Conservation (phyloP, 2,329 filamentous ascomycete genomes). For the Neofusicoccum parvum region DNA sequence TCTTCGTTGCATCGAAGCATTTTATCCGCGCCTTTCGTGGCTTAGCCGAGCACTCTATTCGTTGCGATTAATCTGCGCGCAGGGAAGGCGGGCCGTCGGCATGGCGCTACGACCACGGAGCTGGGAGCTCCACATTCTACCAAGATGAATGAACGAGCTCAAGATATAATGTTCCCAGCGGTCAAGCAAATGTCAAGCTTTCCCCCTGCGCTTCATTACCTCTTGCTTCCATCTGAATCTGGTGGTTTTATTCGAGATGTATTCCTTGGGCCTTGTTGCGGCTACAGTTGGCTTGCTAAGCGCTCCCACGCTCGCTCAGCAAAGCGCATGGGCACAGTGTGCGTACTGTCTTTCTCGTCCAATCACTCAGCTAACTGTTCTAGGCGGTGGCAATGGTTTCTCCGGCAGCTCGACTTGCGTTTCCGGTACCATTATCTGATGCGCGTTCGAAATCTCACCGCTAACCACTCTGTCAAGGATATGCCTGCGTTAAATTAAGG, state of each 20-base stretch:
- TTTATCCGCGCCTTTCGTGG: neutral
- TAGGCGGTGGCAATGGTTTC: conserved; percentile 35
- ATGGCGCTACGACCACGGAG: neutral
- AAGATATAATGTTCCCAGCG: neutral
- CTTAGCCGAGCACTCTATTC: conserved; percentile 15
- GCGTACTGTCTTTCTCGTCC: conserved; percentile 2
- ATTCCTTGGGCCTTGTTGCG: conserved; percentile 5
- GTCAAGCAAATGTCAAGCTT: neutral
- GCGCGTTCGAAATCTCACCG: neutral
- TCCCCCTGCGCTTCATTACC: neutral
- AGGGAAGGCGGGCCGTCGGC: conserved; percentile 13
- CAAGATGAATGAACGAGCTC: neutral
- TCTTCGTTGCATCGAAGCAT: neutral
- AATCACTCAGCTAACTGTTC: neutral
- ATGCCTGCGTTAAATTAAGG: neutral
- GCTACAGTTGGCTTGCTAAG: conserved; percentile 30
- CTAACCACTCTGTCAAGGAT: neutral
- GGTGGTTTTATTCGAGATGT: neutral
- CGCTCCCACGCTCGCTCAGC: conserved; percentile 29
- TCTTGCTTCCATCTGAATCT: neutral
- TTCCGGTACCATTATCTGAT: neutral
- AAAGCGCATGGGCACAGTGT: conserved; percentile 39
- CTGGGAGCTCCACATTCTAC: neutral
- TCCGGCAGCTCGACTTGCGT: conserved; percentile 32
- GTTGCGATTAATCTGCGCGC: conserved; percentile 8